Conservation (phyloP, 2,329 filamentous ascomycete species). For the Hymenoscyphus salicellus region DNA sequence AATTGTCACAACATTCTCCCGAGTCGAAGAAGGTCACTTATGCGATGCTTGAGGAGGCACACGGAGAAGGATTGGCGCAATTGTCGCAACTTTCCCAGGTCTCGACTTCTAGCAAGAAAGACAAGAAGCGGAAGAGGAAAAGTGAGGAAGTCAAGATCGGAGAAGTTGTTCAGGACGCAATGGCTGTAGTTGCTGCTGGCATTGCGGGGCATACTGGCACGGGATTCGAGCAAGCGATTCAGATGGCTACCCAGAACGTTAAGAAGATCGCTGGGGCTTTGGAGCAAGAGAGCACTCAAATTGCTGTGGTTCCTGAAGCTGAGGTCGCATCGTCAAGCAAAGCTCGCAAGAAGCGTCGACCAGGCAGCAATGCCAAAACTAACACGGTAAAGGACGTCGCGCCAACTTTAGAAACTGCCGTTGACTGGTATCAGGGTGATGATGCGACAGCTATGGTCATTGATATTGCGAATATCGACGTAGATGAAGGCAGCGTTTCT, state of each 20-base stretch:
- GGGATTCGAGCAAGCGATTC: background rate
- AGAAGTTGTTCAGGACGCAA: background rate
- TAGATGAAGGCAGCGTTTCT: background rate
- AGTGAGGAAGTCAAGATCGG: background rate
- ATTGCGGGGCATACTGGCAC: background rate
- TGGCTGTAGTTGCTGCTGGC: background rate
- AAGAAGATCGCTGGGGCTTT: background rate
- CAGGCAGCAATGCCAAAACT: background rate
- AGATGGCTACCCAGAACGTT: background rate
- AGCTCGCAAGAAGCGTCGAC: background rate
- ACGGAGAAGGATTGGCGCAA: background rate
- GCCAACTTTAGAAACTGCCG: background rate
- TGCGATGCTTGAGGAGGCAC: background rate
- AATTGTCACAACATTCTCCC: background rate
- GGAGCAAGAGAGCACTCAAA: background rate
- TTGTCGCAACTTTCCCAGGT: background rate
- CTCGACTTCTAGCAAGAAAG: background rate
- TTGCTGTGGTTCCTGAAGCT: background rate
- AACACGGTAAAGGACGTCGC: background rate
- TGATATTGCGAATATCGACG: background rate
- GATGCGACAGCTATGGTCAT: slow-evolving; percentile 2
- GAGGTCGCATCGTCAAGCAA: background rate
- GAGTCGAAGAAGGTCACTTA: background rate
- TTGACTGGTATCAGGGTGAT: background rate
- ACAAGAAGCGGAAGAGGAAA: slow-evolving; percentile 4